Conservation (phyloP, 2,329 filamentous ascomycete genomes). For the Magnaporthiopsis incrustans region DNA sequence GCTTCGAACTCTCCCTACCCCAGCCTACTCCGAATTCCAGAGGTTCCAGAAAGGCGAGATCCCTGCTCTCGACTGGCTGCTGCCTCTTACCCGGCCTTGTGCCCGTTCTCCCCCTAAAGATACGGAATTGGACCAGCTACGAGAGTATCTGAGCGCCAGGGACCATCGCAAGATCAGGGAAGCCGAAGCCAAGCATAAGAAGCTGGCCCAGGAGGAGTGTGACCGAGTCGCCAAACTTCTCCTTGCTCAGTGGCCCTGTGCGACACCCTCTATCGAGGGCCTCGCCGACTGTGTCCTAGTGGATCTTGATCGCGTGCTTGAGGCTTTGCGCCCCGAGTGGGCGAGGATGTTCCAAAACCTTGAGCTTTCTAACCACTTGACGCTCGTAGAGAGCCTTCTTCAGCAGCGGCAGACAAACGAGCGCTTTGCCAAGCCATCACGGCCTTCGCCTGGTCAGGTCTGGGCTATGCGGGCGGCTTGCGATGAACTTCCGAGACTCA, state of each 20-base stretch:
- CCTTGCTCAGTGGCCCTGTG: constrained; percentile 36
- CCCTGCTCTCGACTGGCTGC: constrained; percentile 8
- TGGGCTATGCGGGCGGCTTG: neutral
- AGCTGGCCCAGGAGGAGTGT: constrained; percentile 25
- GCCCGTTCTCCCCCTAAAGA: neutral
- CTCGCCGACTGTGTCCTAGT: constrained; percentile 23
- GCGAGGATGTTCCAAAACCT: constrained; percentile 37
- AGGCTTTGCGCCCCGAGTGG: constrained; percentile 37
- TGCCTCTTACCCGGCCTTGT: neutral
- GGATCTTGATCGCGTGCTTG: constrained; percentile 28
- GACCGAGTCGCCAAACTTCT: constrained; percentile 31
- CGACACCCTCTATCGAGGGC: constrained; percentile 20
- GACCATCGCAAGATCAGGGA: constrained; percentile 22
- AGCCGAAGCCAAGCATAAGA: constrained; percentile 20
- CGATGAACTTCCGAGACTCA: neutral
- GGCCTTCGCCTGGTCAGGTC: neutral
- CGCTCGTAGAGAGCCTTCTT: constrained; percentile 33
- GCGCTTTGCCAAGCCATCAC: constrained; percentile 12
- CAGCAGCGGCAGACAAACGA: constrained; percentile 18
- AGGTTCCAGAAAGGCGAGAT: constrained; percentile 26
- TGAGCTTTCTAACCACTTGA: constrained; percentile 34
- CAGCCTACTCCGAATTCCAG: constrained; percentile 24
- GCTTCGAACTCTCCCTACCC: constrained; percentile 29
- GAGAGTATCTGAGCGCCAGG: constrained; percentile 20
- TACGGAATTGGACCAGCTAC: constrained; percentile 7